These are phyloP conservation scores for Aspergillus brasiliensis DNA, from an alignment of 2,329 filamentous ascomycete species.

Conservation along the genomic window DNA sequence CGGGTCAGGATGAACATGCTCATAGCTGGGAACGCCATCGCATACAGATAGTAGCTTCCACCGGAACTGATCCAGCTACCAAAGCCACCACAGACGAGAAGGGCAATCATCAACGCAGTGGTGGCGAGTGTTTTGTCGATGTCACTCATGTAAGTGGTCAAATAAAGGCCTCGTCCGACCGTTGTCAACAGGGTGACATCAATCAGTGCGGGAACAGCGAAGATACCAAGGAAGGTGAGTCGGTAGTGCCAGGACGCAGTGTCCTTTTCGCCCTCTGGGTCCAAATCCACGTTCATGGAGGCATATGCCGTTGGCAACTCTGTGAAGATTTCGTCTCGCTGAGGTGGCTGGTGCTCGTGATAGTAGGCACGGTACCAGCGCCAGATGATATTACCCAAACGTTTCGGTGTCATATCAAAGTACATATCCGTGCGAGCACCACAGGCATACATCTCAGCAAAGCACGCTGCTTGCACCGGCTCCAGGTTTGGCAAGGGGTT, in stretches of 20 bases:
- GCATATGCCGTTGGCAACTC: conserved; percentile 55
- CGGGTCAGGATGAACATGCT: conserved; percentile 57
- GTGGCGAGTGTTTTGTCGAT: conserved; percentile 53
- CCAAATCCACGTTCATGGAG: conserved; percentile 54
- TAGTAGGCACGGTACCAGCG: conserved; percentile 47
- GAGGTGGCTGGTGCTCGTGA: conserved; percentile 35
- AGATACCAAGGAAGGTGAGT: conserved; percentile 62
- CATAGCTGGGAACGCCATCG: conserved; percentile 57
- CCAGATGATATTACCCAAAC: conserved; percentile 48
- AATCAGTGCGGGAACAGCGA: conserved; percentile 63
- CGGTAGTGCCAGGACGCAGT: conserved; percentile 50
- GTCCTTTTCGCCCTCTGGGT: conserved; percentile 44
- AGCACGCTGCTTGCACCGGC: conserved; percentile 63
- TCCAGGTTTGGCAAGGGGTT: conserved; percentile 63
- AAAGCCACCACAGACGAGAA: conserved; percentile 61
- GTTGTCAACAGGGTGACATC: conserved; percentile 62
- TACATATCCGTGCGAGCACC: conserved; percentile 65
- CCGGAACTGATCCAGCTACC: conserved; percentile 65
- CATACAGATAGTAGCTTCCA: conserved; percentile 62
- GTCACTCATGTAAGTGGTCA: conserved; percentile 58
- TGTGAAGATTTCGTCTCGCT: conserved; percentile 16
- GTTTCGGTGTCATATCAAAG: conserved; percentile 57
- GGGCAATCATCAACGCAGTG: conserved; percentile 58
- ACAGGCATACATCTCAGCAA: conserved; percentile 63
- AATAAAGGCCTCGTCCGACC: conserved; percentile 61